Conservation (phyloP, 2,329 filamentous ascomycete genomes). For the Trichoderma endophyticum region DNA sequence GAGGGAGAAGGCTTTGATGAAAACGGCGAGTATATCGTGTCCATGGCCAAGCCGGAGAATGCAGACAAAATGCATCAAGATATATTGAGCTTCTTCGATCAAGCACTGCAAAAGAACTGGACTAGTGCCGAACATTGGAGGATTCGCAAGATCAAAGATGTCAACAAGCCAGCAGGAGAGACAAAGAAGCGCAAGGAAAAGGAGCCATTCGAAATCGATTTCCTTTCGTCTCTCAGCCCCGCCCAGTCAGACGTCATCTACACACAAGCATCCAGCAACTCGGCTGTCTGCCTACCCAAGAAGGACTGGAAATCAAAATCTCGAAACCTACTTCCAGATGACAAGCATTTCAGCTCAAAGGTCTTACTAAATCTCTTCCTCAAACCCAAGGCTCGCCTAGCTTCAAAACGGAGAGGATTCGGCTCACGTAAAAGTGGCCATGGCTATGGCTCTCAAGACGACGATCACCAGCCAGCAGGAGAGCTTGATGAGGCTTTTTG, state of each 20-base stretch:
- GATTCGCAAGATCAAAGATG: slow-evolving; percentile 85
- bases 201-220: slow-evolving; percentile 93
- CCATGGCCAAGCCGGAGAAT: slow-evolving; percentile 65
- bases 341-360: slow-evolving; percentile 96
- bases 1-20: slow-evolving; percentile 43
- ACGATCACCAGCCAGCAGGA: slow-evolving; percentile 58
- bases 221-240: slow-evolving; percentile 69
- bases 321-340: slow-evolving; percentile 88
- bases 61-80: slow-evolving; percentile 78
- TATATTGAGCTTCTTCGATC: slow-evolving; percentile 97
- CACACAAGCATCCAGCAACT: slow-evolving; percentile 75
- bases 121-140: slow-evolving; percentile 98
- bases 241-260: slow-evolving; percentile 73
- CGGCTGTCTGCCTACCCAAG: slow-evolving; percentile 81
- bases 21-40: slow-evolving; percentile 72
- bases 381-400: slow-evolving; percentile 86
- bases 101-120: slow-evolving; percentile 96
- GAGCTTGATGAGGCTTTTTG: slow-evolving; percentile 96
- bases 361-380: slow-evolving; percentile 87
- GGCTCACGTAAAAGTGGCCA: slow-evolving; percentile 39
- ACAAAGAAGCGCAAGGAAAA: slow-evolving; percentile 83
- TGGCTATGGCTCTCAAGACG: slow-evolving; percentile 43
- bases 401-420: slow-evolving; percentile 57
- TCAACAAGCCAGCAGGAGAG: slow-evolving; percentile 59
- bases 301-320: slow-evolving; percentile 95